These are phyloP conservation scores for Pilobolus umbonatus DNA, from an alignment of 192 early-diverging fungal genomes.

Conservation along the genomic window DNA sequence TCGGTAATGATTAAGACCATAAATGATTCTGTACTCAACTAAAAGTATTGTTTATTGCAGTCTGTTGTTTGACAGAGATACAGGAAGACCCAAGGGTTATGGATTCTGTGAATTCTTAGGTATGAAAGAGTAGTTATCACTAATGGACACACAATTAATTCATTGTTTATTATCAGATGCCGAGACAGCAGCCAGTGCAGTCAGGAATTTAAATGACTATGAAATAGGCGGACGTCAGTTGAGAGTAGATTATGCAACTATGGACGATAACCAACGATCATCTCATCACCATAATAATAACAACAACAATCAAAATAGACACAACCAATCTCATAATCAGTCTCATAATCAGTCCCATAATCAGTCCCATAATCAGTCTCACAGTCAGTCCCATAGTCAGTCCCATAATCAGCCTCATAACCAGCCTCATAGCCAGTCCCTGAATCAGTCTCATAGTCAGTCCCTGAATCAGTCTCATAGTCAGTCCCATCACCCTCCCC, in stretches of 20 bases:
- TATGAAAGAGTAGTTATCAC: constrained; percentile 13
- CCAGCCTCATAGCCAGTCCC: too few species aligned
- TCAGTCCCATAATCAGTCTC: too few species aligned
- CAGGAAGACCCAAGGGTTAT: constrained; percentile 86
- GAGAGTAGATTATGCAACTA: constrained; percentile 91
- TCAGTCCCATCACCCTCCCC: constrained; percentile 16
- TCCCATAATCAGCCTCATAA: too few species aligned
- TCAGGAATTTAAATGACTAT: constrained; percentile 86
- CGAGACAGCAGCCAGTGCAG: constrained; percentile 91
- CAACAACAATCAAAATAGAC: constrained; percentile 13
- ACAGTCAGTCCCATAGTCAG: too few species aligned
- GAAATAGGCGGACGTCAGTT: constrained; percentile 85
- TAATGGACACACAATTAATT: constrained; percentile 1
- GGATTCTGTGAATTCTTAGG: constrained; percentile 91
- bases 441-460: too few species aligned
- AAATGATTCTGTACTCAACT: neutral
- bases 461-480: too few species aligned
- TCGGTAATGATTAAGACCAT: constrained; percentile 33
- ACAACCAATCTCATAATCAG: too few species aligned
- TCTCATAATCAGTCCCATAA: too few species aligned
- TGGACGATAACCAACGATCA: constrained; percentile 42
- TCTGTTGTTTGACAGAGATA: constrained; percentile 89
- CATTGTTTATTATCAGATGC: constrained; percentile 47
- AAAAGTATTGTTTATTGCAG: constrained; percentile 23
- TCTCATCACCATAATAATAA: neutral